phyloP scores from a whole-genome alignment of 768 basidiomycete genomes.

The Xerocomellus intermedius region DNA sequence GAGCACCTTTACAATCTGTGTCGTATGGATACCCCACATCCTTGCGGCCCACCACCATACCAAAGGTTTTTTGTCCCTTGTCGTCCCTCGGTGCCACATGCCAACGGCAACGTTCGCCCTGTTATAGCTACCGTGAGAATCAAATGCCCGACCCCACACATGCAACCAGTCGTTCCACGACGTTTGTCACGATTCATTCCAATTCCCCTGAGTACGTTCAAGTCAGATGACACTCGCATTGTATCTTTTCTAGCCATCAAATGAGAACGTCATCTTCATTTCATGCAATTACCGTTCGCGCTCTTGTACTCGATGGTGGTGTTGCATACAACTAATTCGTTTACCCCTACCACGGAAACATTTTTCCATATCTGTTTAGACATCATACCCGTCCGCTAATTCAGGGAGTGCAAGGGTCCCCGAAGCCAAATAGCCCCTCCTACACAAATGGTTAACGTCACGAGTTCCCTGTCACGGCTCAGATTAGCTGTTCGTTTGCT shows the following conservation, averaged over 20 bases:
- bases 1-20: background rate
- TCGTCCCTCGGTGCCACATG: slow-evolving; percentile 8
- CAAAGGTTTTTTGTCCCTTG: background rate
- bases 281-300: background rate
- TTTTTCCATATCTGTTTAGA: background rate
- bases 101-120: slow-evolving; percentile 9
- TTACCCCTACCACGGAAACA: background rate
- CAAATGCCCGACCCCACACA: background rate
- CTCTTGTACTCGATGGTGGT: background rate
- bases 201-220: background rate
- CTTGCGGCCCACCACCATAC: background rate
- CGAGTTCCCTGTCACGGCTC: slow-evolving; percentile 7
- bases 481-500: slow-evolving; percentile 12
- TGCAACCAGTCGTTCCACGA: too few relatives aligned
- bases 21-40: background rate
- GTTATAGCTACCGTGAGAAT: slow-evolving; percentile 1
- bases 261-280: slow-evolving; percentile 3
- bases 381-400: background rate
- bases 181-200: slow-evolving; percentile 7
- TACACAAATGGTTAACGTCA: slow-evolving; percentile 9
- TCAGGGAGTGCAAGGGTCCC: background rate
- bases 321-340: background rate
- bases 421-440: background rate
- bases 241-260: background rate
- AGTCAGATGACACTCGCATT: background rate